phyloP scores from a whole-genome alignment of 2,329 filamentous ascomycete species.

The Geosmithia putterillii region DNA sequence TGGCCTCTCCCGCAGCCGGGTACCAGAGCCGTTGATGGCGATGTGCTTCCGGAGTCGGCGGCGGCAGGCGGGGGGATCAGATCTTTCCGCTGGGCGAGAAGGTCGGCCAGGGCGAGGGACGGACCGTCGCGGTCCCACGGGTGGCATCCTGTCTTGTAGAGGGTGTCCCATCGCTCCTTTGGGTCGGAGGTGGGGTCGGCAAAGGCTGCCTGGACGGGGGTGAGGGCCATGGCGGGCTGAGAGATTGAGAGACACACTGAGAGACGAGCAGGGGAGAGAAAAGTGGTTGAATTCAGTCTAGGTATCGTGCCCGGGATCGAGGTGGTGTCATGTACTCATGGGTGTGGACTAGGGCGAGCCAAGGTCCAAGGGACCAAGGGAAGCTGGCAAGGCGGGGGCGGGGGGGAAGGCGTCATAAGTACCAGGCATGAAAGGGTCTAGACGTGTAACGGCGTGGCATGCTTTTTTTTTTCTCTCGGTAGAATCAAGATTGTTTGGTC shows the following conservation, averaged over 20 bases:
- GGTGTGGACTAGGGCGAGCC: no score
- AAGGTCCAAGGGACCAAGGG: no score
- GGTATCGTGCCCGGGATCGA: no score
- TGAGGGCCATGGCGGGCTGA: not conserved
- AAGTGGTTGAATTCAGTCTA: no score
- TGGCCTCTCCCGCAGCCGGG: conserved; percentile 76
- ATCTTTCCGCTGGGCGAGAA: conserved; percentile 31
- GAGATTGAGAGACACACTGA: not conserved
- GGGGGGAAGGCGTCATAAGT: no score
- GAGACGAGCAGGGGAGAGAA: no score
- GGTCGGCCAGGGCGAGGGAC: conserved; percentile 39
- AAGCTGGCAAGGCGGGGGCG: no score
- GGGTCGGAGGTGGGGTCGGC: conserved; percentile 21
- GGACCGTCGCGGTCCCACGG: conserved; percentile 47
- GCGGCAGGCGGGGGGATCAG: conserved; percentile 22
- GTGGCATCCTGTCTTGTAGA: conserved; percentile 30
- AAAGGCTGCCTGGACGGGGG: conserved; percentile 16
- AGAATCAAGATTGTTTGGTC: no score
- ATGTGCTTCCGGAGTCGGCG: conserved; percentile 3
- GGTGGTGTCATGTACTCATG: no score
- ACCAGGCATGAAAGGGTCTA: no score
- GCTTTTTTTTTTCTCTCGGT: no score
- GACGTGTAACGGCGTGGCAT: no score
- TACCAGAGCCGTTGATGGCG: conserved; percentile 49
- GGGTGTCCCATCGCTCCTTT: conserved; percentile 29